Evolutionary conservation across 495 filamentous ascomycete genomes (phyloP).

Genomic region (Aspergillus saccharolyticus): DNA sequence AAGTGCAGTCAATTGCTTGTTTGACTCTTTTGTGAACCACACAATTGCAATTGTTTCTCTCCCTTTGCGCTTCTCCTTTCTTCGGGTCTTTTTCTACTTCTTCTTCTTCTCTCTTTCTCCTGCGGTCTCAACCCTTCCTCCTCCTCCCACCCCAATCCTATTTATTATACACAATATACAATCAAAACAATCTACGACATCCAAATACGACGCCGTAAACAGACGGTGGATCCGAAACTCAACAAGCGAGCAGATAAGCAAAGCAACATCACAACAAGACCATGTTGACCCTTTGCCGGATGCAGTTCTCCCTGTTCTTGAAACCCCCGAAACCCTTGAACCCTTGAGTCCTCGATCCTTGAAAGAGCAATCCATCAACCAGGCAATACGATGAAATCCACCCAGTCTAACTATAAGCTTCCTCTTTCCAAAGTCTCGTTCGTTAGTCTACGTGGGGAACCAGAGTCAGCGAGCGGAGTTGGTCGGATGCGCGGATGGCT

Average conservation of each 20-base stretch:
- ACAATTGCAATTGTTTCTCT: neutral
- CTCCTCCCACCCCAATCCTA: neutral
- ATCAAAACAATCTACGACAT: neutral
- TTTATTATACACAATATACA: neutral
- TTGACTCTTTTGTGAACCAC: neutral
- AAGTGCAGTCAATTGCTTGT: too few species aligned
- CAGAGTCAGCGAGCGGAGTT: neutral
- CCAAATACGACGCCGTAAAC: constrained; percentile 12
- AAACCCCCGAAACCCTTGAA: neutral
- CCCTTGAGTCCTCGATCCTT: neutral
- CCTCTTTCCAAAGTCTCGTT: neutral
- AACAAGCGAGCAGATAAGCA: neutral
- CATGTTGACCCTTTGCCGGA: neutral
- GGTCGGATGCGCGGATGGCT: neutral
- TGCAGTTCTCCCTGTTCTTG: neutral
- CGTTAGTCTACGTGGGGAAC: neutral
- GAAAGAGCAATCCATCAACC: neutral
- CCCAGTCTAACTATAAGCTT: neutral
- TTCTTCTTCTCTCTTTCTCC: neutral
- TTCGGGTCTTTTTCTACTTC: neutral
- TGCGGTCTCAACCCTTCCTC: neutral
- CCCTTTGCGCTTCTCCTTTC: too few species aligned
- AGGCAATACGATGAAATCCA: neutral
- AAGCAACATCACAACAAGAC: constrained; percentile 3
- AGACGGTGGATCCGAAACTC: constrained; percentile 9